Percentiles rank a stretch among this genome's conserved stretches.
Evolutionary conservation across 2,329 filamentous ascomycete species (phyloP).

Genomic region (Colletotrichum melonis): DNA sequence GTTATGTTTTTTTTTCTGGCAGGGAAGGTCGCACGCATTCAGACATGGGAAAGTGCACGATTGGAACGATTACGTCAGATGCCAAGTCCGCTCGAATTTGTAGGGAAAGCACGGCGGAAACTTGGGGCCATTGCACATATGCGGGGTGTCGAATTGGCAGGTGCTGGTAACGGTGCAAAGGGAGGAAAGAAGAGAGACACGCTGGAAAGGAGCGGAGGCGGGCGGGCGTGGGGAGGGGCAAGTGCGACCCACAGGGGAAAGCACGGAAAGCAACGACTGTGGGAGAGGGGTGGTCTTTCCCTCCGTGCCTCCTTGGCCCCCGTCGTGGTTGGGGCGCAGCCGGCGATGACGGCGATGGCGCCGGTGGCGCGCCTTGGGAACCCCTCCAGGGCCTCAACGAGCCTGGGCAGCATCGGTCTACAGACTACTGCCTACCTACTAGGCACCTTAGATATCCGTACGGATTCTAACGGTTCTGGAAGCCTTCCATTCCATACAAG

Average conservation of each 20-base stretch:
- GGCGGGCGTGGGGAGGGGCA: background rate
- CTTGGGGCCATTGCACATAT: background rate
- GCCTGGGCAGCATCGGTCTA: too few species aligned
- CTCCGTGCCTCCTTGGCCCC: too few species aligned
- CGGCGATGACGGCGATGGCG: background rate
- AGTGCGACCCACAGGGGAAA: background rate
- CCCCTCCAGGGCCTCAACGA: background rate
- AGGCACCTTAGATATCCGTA: too few species aligned
- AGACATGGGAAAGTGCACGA: background rate
- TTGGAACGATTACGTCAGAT: background rate
- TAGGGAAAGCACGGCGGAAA: background rate
- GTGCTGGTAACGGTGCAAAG: background rate
- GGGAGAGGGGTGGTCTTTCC: background rate
- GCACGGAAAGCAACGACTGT: background rate
- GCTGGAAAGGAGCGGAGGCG: background rate
- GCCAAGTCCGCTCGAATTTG: background rate
- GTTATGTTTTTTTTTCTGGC: background rate
- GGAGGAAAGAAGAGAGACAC: background rate
- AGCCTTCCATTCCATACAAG: too few species aligned
- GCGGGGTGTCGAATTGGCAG: fast-evolving
- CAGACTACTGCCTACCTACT: too few species aligned
- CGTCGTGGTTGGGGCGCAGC: background rate
- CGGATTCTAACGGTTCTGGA: too few species aligned
- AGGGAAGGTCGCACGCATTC: background rate
- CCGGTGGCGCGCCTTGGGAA: background rate